Evolutionary conservation across 176 grass and related monocot genomes (phyloP).

Genomic region (Hyparrhenia diplandra): DNA sequence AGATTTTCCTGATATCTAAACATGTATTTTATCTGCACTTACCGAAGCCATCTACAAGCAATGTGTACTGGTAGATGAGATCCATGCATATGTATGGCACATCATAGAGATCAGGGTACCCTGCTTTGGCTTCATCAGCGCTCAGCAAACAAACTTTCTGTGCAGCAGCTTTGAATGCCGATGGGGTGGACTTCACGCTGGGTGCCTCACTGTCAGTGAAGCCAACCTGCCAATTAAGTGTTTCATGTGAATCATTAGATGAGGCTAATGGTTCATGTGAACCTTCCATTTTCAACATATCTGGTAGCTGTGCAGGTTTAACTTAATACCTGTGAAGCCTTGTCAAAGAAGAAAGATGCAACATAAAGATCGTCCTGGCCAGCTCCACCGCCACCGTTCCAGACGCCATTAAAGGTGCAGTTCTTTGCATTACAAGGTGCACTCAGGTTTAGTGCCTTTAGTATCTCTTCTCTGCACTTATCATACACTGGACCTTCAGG

Average conservation of each 20-base stretch:
- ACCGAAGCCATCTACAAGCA: slow-evolving; percentile 65
- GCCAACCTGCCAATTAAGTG: slow-evolving; percentile 3
- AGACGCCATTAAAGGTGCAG: neutral
- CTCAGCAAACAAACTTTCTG: slow-evolving; percentile 5
- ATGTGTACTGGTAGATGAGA: slow-evolving; percentile 43
- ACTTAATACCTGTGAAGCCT: neutral
- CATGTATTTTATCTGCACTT: neutral
- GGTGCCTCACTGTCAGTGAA: neutral
- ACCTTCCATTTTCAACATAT: neutral
- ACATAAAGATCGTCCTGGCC: neutral
- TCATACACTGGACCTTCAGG: neutral
- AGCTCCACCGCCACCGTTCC: neutral
- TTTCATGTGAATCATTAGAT: neutral
- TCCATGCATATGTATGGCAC: slow-evolving; percentile 56
- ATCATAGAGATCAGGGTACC: neutral
- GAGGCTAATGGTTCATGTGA: too few relatives aligned
- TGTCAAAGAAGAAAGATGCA: neutral
- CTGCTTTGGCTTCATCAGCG: neutral
- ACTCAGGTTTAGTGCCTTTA: neutral
- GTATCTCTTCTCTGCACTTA: neutral
- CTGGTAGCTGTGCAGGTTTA: too few relatives aligned
- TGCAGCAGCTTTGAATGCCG: neutral
- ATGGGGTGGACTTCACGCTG: neutral
- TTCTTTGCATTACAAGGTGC: neutral
- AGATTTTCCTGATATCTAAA: neutral